phyloP scores from a whole-genome alignment of 768 basidiomycete genomes.

The Polyporus arcularius region DNA sequence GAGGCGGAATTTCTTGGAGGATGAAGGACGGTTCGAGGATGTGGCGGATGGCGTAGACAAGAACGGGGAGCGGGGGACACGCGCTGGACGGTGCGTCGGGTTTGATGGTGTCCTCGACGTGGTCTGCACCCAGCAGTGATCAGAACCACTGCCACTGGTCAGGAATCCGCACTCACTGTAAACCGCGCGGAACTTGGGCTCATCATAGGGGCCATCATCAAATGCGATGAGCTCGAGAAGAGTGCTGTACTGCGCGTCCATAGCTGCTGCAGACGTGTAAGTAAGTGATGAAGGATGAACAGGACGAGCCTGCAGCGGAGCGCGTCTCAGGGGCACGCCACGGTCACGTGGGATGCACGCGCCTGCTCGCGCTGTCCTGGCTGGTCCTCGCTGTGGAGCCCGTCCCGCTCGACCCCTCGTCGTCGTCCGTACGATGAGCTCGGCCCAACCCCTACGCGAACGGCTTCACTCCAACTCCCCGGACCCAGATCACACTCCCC shows the following conservation, averaged over 20 bases:
- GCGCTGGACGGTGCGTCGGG: background rate
- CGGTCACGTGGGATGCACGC: too few species aligned
- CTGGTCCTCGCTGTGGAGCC: slow-evolving; percentile 1
- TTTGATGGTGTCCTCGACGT: background rate
- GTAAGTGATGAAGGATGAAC: too few species aligned
- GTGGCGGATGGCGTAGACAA: slow-evolving; percentile 16
- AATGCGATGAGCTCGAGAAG: too few species aligned
- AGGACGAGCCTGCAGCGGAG: too few species aligned
- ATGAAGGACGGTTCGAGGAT: slow-evolving; percentile 14
- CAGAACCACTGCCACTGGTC: too few species aligned
- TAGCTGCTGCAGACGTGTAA: too few species aligned
- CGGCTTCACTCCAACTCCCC: slow-evolving; percentile 23
- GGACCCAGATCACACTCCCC: slow-evolving; percentile 39
- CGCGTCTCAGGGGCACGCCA: background rate
- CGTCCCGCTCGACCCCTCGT: background rate
- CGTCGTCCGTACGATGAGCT: slow-evolving; percentile 17
- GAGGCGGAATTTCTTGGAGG: slow-evolving; percentile 4
- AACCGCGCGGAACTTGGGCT: too few species aligned
- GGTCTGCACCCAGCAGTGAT: background rate
- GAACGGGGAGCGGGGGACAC: slow-evolving; percentile 15
- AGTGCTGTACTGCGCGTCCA: too few species aligned
- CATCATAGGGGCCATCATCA: too few species aligned
- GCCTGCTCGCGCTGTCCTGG: background rate
- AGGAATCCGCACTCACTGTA: too few species aligned
- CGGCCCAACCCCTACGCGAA: slow-evolving; percentile 20